Percentiles rank a stretch among this genome's conserved stretches.
phyloP scores from a whole-genome alignment of 2,329 filamentous ascomycete species.

The Myriosclerotinia duriaeana region DNA sequence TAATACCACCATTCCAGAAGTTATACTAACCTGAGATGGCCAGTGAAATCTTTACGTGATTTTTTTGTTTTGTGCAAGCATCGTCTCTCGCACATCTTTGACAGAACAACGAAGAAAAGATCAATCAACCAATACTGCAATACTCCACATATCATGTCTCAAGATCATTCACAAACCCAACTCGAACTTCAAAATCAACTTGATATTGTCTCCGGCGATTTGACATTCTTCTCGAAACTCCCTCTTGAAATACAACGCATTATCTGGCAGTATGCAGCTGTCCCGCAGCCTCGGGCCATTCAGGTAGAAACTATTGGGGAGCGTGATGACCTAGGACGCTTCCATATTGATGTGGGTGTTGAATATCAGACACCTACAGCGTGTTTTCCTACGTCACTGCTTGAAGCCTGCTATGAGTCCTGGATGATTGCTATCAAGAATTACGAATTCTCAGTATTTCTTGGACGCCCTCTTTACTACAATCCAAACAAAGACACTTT shows the following conservation, averaged over 20 bases:
- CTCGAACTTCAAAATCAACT: too few species aligned
- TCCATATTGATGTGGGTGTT: not conserved
- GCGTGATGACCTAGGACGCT: not conserved
- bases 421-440: not conserved
- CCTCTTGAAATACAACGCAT: not conserved
- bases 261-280: not conserved
- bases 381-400: not conserved
- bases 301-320: not conserved
- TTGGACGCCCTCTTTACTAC: not conserved
- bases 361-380: not conserved
- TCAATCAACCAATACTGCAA: not conserved
- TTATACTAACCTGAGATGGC: too few species aligned
- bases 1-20: too few species aligned
- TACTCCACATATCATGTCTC: not conserved
- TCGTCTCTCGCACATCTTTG: not conserved
- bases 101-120: not conserved
- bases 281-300: not conserved
- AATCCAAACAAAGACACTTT: not conserved
- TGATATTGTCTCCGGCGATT: not conserved
- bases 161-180: not conserved
- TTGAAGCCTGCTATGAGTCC: not conserved
- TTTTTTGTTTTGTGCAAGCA: too few species aligned
- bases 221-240: not conserved
- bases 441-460: not conserved
- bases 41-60: too few species aligned